Evolutionary conservation across 1,284 basidiomycete species (phyloP), one percentile per base, ranked within the genome.

Genomic region (Pseudozyma tsukubaensis): DNA sequence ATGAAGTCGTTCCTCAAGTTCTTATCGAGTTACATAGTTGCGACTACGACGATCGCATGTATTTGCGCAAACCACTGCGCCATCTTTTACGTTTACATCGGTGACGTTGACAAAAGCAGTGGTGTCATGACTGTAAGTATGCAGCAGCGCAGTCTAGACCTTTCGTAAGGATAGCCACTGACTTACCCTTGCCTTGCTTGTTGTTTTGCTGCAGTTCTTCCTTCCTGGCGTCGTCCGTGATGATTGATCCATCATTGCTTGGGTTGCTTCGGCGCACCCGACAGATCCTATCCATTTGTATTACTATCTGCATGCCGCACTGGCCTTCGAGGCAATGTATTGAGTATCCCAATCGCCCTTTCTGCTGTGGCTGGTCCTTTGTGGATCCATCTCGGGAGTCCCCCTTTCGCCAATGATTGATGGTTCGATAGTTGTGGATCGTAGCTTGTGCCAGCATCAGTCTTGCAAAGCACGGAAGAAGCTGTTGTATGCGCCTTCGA

Each of bases 401-500:
- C 24, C 24, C 3, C 24, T 29, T 29, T 29, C 24, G 24, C 24
- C 24, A 29, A 3, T 29, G 24, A 29, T 29, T 29, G 3, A 29
- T 29, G 24, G 24, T 29, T 29, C 24, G 12, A 9, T 4, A 9
- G 37, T n/a, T 39, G 16, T 39, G 16, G 37, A 13, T 19, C 36
- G 16, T n/a, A 6, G 18, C 13, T 7, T 39, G 36, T 51, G 12
- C 50, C n/a, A 10, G 14, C 16, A 36, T 54, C 55, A 70, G n/a
- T 72, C 68, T 34, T 80, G 76, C 59, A 96, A 85, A 80, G 93
- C 94, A 40, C 92, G 88, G 88, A 96, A 97, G 87, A 94, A 99
- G 85, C 97, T 94, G 14, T 92, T 91, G 83, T 99, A 99, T 0
- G 96, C 95, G 77, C 95, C 91, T 79, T 99, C 96, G 52, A 98